A percentile compares a stretch with the other conserved stretches of the same genome.
Conservation (phyloP, 2,329 filamentous ascomycete genomes). For the Pseudocercospora fuligena region DNA sequence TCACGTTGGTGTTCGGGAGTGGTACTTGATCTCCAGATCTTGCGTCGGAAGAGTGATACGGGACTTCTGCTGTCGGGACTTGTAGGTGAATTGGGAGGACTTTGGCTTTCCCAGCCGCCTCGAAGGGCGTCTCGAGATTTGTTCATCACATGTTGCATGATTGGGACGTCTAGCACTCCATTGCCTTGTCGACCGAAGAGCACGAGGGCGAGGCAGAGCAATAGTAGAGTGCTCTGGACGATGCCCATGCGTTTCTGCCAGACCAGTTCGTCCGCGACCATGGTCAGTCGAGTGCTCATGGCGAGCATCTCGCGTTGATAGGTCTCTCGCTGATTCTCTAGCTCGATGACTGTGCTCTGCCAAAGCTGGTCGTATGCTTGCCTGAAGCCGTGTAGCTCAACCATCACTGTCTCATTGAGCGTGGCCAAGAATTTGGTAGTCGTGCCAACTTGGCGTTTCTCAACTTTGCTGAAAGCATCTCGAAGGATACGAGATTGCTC, state of each 20-base stretch:
- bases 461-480: conserved; percentile 82
- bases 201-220: conserved; percentile 84
- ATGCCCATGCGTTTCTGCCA: conserved; percentile 90
- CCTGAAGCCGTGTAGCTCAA: conserved; percentile 76
- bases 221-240: conserved; percentile 82
- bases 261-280: conserved; percentile 90
- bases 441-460: conserved; percentile 84
- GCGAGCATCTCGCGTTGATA: conserved; percentile 83
- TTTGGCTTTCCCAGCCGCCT: conserved; percentile 41
- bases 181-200: conserved; percentile 64
- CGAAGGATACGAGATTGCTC: conserved; percentile 90
- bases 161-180: conserved; percentile 47
- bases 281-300: conserved; percentile 76
- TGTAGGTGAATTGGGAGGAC: conserved; percentile 42
- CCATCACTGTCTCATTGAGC: conserved; percentile 85
- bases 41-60: conserved; percentile 39
- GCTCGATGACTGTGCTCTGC: conserved; percentile 91
- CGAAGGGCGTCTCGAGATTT: conserved; percentile 40
- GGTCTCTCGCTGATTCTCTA: conserved; percentile 85
- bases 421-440: conserved; percentile 79
- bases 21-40: conserved; percentile 42
- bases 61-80: conserved; percentile 38
- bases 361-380: conserved; percentile 94
- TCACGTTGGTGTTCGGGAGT: conserved; percentile 17
- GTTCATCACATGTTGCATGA: conserved; percentile 51